These are phyloP conservation scores for Ilex paraguariensis DNA, from an alignment of 305 asterid species.

Conservation along the genomic window DNA sequence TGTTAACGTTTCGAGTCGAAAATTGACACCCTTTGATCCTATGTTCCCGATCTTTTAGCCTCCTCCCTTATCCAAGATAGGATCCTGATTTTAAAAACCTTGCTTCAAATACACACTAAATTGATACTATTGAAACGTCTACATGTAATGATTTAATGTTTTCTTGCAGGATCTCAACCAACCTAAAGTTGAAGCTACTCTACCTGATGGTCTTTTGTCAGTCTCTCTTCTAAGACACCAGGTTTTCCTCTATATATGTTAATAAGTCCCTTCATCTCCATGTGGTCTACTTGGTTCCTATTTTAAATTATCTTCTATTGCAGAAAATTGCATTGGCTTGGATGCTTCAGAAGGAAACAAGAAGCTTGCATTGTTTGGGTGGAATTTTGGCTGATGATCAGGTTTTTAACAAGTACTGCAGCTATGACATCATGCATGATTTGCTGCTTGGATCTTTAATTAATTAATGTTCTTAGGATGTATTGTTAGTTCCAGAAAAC, in stretches of 20 bases:
- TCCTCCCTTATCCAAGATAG: too few species aligned
- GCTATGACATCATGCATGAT: neutral
- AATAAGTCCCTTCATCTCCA: conserved; percentile 19
- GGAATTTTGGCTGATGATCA: conserved; percentile 99
- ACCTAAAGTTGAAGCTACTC: conserved; percentile 46
- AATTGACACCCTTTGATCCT: too few species aligned
- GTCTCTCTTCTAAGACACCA: conserved; percentile 95
- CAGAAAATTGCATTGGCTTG: conserved; percentile 95
- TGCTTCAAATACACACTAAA: too few species aligned
- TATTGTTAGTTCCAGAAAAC: too few species aligned
- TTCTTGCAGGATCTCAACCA: conserved; percentile 69
- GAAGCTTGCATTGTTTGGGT: conserved; percentile 70
- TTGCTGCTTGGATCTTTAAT: neutral
- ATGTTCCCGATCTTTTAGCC: too few species aligned
- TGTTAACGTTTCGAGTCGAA: too few species aligned
- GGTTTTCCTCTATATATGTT: conserved; percentile 42
- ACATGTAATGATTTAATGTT: neutral
- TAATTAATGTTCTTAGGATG: neutral
- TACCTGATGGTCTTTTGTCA: conserved; percentile 76
- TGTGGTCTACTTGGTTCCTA: conserved; percentile 19
- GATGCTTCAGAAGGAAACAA: conserved; percentile 89
- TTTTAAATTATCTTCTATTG: conserved; percentile 17
- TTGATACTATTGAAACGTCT: too few species aligned
- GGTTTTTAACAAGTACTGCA: conserved; percentile 35
- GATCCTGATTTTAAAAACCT: too few species aligned